Evolutionary conservation across 352 stramenopile genomes (phyloP).

Genomic region (Phytophthora capsici): DNA sequence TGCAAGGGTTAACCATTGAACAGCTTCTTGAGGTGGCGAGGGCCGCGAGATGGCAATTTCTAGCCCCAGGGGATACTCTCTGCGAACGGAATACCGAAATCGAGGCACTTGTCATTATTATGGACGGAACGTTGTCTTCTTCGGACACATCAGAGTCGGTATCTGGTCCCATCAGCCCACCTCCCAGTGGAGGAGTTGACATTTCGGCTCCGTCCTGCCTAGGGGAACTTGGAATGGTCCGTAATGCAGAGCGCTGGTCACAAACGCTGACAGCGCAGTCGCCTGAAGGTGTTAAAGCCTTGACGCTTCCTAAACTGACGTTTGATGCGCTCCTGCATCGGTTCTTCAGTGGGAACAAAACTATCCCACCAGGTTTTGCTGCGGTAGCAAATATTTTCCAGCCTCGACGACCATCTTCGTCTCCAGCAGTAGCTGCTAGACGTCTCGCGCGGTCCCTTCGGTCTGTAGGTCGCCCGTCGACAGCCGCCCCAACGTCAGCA

Average conservation of each 20-base stretch:
- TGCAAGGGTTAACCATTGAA: conserved; percentile 50
- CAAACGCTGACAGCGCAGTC: conserved; percentile 35
- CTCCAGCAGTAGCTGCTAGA: conserved; percentile 34
- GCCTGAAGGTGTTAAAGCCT: conserved; percentile 27
- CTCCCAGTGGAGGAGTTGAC: neutral
- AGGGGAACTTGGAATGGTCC: conserved; percentile 60
- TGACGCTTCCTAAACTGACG: conserved; percentile 36
- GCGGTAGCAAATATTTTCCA: conserved; percentile 9
- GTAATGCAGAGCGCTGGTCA: conserved; percentile 46
- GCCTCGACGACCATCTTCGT: conserved; percentile 45
- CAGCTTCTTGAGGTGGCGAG: conserved; percentile 63
- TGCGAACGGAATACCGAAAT: conserved; percentile 40
- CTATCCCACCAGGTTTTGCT: conserved; percentile 18
- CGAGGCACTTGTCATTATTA: conserved; percentile 47
- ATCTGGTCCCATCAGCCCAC: neutral
- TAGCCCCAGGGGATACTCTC: conserved; percentile 25
- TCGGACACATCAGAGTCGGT: neutral
- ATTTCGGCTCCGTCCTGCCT: conserved; percentile 32
- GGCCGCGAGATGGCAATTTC: conserved; percentile 41
- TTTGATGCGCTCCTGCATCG: conserved; percentile 53
- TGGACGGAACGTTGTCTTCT: conserved; percentile 41
- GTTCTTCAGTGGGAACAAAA: conserved; percentile 48
- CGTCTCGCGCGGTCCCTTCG: conserved; percentile 14
- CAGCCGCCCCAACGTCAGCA: conserved; percentile 16
- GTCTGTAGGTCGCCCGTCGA: conserved; percentile 26